Conservation (phyloP, 768 basidiomycete genomes). For the Kwoniella botswanensis region DNA sequence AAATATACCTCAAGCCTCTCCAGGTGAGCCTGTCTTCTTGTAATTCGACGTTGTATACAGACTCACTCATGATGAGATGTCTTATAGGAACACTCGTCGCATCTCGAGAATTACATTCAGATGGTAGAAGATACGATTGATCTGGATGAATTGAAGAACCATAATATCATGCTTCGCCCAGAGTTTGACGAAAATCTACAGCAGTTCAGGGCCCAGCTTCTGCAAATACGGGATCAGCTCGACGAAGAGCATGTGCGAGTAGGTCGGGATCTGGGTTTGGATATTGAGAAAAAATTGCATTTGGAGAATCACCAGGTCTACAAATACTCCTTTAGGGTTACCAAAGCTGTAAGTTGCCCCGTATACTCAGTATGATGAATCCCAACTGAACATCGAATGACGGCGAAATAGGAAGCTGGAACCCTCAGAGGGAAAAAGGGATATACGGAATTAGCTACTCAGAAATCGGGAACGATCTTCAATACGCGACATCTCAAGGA, state of each 20-base stretch:
- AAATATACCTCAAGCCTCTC: constrained; percentile 69
- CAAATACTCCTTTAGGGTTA: constrained; percentile 90
- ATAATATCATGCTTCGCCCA: constrained; percentile 89
- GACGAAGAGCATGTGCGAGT: constrained; percentile 78
- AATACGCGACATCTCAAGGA: constrained; percentile 76
- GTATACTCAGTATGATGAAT: no score
- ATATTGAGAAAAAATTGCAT: constrained; percentile 93
- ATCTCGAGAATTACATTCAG: constrained; percentile 77
- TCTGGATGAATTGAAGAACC: constrained; percentile 71
- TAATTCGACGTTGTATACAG: background rate
- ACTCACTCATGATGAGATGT: background rate
- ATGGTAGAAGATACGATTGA: constrained; percentile 98
- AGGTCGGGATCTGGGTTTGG: constrained; percentile 73
- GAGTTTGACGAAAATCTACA: constrained; percentile 82
- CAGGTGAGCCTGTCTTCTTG: constrained; percentile 61
- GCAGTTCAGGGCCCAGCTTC: constrained; percentile 70
- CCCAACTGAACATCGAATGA: background rate
- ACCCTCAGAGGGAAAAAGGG: constrained; percentile 67
- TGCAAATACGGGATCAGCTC: constrained; percentile 74
- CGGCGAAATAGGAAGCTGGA: constrained; percentile 72
- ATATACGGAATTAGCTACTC: constrained; percentile 82
- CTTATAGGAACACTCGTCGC: constrained; percentile 66
- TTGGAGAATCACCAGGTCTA: constrained; percentile 87
- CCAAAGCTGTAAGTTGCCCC: constrained; percentile 74
- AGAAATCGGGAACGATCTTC: constrained; percentile 87